phyloP scores from a whole-genome alignment of 495 filamentous ascomycete genomes.

The Neurospora sp. region DNA sequence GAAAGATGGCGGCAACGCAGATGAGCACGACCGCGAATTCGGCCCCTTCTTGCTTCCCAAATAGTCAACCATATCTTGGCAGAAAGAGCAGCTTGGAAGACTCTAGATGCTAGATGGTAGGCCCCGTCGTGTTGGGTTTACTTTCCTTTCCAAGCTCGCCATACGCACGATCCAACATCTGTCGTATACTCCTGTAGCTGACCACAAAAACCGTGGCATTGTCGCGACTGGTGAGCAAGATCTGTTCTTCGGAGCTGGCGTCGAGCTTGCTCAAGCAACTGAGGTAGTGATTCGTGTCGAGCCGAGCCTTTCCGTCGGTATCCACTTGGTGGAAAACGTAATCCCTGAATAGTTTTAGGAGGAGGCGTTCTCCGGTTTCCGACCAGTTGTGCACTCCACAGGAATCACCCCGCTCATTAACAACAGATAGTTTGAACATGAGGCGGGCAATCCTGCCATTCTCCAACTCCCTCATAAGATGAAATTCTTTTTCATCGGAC shows the following conservation, averaged over 20 bases:
- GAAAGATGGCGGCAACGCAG: too few relatives aligned
- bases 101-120: background rate
- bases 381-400: conserved; percentile 68
- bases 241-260: conserved; percentile 76
- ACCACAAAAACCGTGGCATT: conserved; percentile 79
- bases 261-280: conserved; percentile 83
- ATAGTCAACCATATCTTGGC: conserved; percentile 1
- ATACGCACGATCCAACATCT: conserved; percentile 68
- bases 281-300: conserved; percentile 79
- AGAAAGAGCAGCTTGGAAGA: conserved; percentile 36
- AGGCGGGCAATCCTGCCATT: conserved; percentile 80
- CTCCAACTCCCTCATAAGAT: conserved; percentile 73
- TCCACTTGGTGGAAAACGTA: conserved; percentile 96
- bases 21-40: too few relatives aligned
- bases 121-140: conserved; percentile 18
- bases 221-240: conserved; percentile 77
- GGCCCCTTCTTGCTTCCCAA: too few relatives aligned
- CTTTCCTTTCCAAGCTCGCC: conserved; percentile 58
- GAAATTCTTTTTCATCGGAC: conserved; percentile 49
- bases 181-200: conserved; percentile 78
- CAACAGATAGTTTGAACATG: conserved; percentile 69
- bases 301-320: conserved; percentile 62
- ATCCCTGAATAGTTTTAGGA: conserved; percentile 87
- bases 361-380: conserved; percentile 83
- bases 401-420: conserved; percentile 83